A percentile compares a stretch with the other conserved stretches of the same genome.
Conservation (phyloP, 148 eudicot genomes). For the Rhododendron griersonianum region DNA sequence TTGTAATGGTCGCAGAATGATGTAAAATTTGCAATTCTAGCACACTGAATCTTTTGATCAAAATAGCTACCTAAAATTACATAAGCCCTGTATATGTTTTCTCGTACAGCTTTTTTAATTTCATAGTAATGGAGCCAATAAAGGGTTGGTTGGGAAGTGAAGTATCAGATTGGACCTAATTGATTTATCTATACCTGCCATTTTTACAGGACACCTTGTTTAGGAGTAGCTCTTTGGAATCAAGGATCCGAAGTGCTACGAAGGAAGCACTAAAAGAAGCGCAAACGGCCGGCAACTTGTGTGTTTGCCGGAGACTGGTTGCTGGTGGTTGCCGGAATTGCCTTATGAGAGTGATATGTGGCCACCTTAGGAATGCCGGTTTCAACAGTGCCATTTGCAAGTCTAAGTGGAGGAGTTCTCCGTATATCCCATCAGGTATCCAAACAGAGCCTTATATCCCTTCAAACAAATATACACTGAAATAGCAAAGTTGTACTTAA, state of each 20-base stretch:
- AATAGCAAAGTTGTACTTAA: not conserved
- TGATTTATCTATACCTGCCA: not conserved
- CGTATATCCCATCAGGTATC: slow-evolving; percentile 83
- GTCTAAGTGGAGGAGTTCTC: slow-evolving; percentile 80
- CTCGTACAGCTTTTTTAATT: too few relatives aligned
- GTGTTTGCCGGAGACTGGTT: slow-evolving; percentile 38
- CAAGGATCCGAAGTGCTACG: slow-evolving; percentile 47
- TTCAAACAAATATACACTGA: not conserved
- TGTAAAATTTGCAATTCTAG: too few relatives aligned
- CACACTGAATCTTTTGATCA: too few relatives aligned
- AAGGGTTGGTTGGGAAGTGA: not conserved
- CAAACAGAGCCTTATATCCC: not conserved
- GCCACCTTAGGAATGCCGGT: slow-evolving; percentile 51
- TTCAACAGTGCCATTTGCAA: slow-evolving; percentile 68
- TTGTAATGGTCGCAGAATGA: too few relatives aligned
- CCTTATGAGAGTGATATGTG: slow-evolving; percentile 47
- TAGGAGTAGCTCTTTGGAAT: slow-evolving; percentile 53
- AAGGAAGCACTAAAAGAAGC: slow-evolving; percentile 58
- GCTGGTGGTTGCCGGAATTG: slow-evolving; percentile 53
- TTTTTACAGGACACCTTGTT: slow-evolving; percentile 49
- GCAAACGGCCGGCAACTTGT: slow-evolving; percentile 30
- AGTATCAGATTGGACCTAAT: not conserved
- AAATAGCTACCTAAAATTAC: too few relatives aligned
- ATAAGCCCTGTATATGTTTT: too few relatives aligned
- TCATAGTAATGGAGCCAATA: not conserved